Base-by-base conservation (phyloP, 768 basidiomycete genomes). In the Mycena latifolia region DNA sequence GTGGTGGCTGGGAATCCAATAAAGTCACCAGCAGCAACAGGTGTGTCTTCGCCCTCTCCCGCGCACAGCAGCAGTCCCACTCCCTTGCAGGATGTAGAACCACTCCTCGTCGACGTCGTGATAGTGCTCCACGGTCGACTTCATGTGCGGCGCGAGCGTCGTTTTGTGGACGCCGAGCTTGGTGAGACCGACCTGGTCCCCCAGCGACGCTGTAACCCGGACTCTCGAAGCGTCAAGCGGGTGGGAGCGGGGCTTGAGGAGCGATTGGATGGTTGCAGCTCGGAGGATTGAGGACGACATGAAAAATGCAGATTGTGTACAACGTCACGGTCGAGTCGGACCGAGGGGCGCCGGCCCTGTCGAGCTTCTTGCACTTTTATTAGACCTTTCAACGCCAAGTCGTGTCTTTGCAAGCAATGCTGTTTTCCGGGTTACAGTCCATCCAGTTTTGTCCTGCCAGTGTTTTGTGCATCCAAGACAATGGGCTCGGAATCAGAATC, bases 61-160 rank as follows among this genome's bases (percentile, higher is more conserved):
- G 61, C 66, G 20, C 55, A 48, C 39, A 70, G 25, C n/a, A 70
- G 25, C 35, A 46, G 33, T 63, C 41, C 65, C 69, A 7, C 47
- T 53, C 22, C 69, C 69, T 8, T 35, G 37, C 46, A 70, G 41
- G 15, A 70, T 61, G 22, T 60, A 70, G 57, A 66, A 63, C 65
- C 65, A 70, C 47, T 70, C 65, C 8, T 70, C 69, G 18, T 70
- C 69, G 47, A 48, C 24, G 39, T 70, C 69, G 41, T 70, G 69
- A 11, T 47, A 70, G 43, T 70, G 69, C 28, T 63, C 61, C n/a
- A 70, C 69, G 5, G 69, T 70, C 2, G 65, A 66, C 24, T 46
- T 1, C 69, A 63, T 66, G 25, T 55, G 25, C 15, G 65, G 61
- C 14, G 52, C 53, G 15, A 70, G 65, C 28, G 52, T 51, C 39